Base-by-base conservation (phyloP, 352 stramenopile genomes). In the Globisporangium solare region DNA sequence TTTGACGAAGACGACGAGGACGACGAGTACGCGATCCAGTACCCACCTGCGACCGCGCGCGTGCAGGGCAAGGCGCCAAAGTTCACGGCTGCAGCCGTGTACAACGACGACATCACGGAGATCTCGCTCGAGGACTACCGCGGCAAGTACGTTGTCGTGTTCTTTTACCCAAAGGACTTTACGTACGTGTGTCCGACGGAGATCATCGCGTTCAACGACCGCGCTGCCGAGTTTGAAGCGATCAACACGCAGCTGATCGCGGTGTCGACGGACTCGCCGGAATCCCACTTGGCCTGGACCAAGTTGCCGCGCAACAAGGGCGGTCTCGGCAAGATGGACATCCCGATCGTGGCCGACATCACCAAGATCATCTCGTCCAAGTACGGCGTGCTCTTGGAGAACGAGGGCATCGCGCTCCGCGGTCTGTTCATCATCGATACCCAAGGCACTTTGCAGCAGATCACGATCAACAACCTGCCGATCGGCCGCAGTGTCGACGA, bases 371-470 rank as follows among this genome's bases (percentile, higher is more conserved):
- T 97, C 67, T 77, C 86, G 47, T 74, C 76, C 51, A 90, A 96
- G 69, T 97, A 97, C 61, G 91, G 89, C 35, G 89, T 97, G 52
- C 76, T 97, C 14, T 66, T 97, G 15, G 81, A 94, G 56, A 71
- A 92, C 53, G 74, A 73, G 2, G 90, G 92, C 39, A 69, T 97
- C 37, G 88, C 92, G 21, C 76, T 97, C 21, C 86, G 90, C 43
- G 93, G 89, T 1, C 78, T 97, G 22, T 98, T 97, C 71, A 94
- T 98, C 69, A 98, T 98, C 64, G 88, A 97, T 66, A 81, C 82
- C 40, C 71, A 97, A 52, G 90, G 88, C 24, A 70, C 86, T 53
- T 55, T 96, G 40, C 82, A 93, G 66, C 86, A 95, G 66, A 89
- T 91, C 54, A 95, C 88, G 43, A 66, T 97, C 56, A 97, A 97